Evolutionary conservation across 768 basidiomycete genomes (phyloP), one percentile per base, ranked within the genome.

Genomic region (Leccinum variicolor): DNA sequence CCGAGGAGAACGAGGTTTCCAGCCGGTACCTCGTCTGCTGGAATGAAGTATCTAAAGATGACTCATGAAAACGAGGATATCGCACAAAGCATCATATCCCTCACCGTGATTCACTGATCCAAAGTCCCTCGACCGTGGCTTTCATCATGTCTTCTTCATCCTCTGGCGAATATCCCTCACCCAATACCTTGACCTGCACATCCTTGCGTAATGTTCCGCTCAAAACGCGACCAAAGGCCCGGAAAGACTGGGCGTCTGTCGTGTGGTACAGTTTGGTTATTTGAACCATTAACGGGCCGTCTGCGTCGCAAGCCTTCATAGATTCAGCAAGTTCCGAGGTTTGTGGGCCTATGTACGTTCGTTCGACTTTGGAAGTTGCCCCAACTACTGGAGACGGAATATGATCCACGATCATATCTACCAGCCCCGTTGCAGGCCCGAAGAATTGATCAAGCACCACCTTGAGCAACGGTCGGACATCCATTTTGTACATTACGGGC

Each of bases 101-200:
- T 60, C 60, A 95, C 91, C 96, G 81, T 15, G 96, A 85, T 78
- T 98, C 90, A 68, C 84, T 85, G 56, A 98, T 84, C 92, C 94
- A 92, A 17, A 98, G 77, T 60, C 89, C 88, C 63, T 98, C 95
- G 3, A 97, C 83, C 2, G 77, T 82, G 14, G 84, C 85, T 60
- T 85, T 86, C 71, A 90, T 83, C 94, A 98, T 96, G 68, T 99
- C 97, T 74, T 99, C 97, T 75, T 98, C 96, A 63, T 99, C 97
- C 66, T 98, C 96, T n/a, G 92, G 91, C 14, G 94, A 96, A 72
- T 95, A 99, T 0, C 94, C 94, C 71, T 98, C 97, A 56, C 97
- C 97, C 7, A 99, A 79, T n/a, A 98, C 95, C 76, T 97, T 98
- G 61, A 99, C 80, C 33, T 86, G 79, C 80, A 84, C 81, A 13